Evolutionary conservation across 2,329 filamentous ascomycete species (phyloP).

Genomic region (Orbilia oligospora): DNA sequence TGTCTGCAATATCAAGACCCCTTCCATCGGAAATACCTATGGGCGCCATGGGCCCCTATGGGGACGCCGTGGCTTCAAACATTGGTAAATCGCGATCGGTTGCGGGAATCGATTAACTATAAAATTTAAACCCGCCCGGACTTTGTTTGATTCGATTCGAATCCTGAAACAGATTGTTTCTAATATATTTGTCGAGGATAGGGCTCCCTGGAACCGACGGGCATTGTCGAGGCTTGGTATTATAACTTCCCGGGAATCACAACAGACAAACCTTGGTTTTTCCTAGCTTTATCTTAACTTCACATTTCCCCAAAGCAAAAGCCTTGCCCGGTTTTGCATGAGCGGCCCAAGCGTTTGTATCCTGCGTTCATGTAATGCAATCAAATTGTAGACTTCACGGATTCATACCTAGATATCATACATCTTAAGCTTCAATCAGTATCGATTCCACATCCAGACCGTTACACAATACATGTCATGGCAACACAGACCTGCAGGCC

Average conservation of each 20-base stretch:
- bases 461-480: constrained; percentile 23
- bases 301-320: constrained; percentile 25
- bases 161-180: constrained; percentile 59
- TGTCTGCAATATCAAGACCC: constrained; percentile 7
- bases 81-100: constrained; percentile 35
- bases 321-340: neutral
- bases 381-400: too few species aligned
- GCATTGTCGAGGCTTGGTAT: constrained; percentile 53
- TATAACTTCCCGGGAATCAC: constrained; percentile 48
- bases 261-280: neutral
- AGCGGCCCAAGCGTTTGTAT: constrained; percentile 37
- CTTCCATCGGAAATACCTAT: constrained; percentile 17
- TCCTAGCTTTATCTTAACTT: constrained; percentile 51
- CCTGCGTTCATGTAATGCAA: constrained; percentile 1
- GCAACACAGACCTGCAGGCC: constrained; percentile 23
- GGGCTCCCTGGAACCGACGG: constrained; percentile 35
- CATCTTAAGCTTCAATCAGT: too few species aligned
- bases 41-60: too few species aligned
- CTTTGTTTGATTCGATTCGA: constrained; percentile 13
- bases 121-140: constrained; percentile 26
- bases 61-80: too few species aligned
- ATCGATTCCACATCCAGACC: neutral
- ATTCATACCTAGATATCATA: too few species aligned
- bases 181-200: constrained; percentile 54
- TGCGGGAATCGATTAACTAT: constrained; percentile 38